Percentiles rank a stretch among this genome's conserved stretches.
phyloP scores from a whole-genome alignment of 1,284 basidiomycete genomes.

The Ustilago loliicola region DNA sequence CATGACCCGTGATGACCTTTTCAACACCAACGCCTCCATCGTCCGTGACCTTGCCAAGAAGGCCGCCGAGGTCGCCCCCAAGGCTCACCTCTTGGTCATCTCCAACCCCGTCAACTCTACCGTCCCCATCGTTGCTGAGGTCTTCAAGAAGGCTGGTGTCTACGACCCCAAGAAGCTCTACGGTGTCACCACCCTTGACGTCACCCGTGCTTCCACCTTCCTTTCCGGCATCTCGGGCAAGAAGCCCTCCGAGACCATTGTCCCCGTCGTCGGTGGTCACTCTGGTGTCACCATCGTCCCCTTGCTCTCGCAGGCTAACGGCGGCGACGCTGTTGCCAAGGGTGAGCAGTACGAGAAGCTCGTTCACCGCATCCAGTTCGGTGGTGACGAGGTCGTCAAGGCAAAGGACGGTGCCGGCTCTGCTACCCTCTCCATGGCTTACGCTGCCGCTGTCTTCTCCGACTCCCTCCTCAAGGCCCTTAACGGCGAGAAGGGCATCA shows the following conservation, averaged over 20 bases:
- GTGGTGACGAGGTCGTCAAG: conserved; percentile 92
- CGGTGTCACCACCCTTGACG: conserved; percentile 96
- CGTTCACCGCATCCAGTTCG: conserved; percentile 87
- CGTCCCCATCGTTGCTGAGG: conserved; percentile 95
- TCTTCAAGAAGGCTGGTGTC: conserved; percentile 91
- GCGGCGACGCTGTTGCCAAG: conserved; percentile 75
- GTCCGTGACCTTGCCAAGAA: conserved; percentile 94
- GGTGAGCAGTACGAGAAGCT: conserved; percentile 74
- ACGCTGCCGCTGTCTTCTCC: conserved; percentile 73
- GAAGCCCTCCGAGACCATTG: conserved; percentile 77
- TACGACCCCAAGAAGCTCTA: conserved; percentile 81
- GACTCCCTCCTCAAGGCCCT: conserved; percentile 88
- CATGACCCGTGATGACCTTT: conserved; percentile 98
- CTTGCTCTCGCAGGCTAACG: conserved; percentile 89
- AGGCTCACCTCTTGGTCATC: conserved; percentile 93
- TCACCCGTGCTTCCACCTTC: conserved; percentile 95
- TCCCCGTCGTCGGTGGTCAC: conserved; percentile 96
- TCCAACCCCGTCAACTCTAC: conserved; percentile 85
- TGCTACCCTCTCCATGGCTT: conserved; percentile 91
- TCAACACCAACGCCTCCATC: conserved; percentile 97
- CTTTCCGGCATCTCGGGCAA: conserved; percentile 78
- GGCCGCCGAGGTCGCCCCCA: conserved; percentile 86
- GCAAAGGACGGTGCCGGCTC: conserved; percentile 89
- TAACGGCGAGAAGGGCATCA: conserved; percentile 87
- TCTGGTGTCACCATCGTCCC: conserved; percentile 97